These are phyloP conservation scores for Incumbomyces delicatus DNA, from an alignment of 2,329 filamentous ascomycete genomes.

Conservation along the genomic window DNA sequence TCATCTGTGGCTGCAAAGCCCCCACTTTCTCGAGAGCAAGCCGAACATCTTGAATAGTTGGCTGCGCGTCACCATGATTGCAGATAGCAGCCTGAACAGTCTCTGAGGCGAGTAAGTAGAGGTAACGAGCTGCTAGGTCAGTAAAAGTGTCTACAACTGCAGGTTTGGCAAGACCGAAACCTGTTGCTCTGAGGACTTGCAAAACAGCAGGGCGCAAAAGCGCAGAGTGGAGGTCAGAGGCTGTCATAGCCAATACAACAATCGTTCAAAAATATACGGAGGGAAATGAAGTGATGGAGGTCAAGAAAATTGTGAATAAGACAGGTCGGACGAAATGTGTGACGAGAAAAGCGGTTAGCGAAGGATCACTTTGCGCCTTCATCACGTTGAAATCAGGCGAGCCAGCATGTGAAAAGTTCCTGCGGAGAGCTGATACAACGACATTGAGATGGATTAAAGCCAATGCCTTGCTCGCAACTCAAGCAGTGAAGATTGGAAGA, in stretches of 20 bases:
- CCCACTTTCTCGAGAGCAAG: slow-evolving; percentile 77
- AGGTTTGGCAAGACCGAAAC: slow-evolving; percentile 73
- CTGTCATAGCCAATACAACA: slow-evolving; percentile 30
- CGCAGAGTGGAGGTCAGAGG: slow-evolving; percentile 55
- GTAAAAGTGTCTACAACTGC: slow-evolving; percentile 80
- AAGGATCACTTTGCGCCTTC: slow-evolving; percentile 2
- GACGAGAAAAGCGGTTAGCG: background rate
- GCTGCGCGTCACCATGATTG: slow-evolving; percentile 55
- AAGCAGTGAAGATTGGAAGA: background rate
- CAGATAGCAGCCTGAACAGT: slow-evolving; percentile 62
- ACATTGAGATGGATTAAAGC: slow-evolving; percentile 2
- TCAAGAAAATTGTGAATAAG: background rate
- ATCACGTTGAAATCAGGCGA: slow-evolving; percentile 1
- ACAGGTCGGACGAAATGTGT: background rate
- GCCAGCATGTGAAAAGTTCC: background rate
- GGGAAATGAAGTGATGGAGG: background rate
- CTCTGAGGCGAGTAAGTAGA: slow-evolving; percentile 62
- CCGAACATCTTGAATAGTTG: slow-evolving; percentile 67
- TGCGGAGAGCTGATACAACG: background rate
- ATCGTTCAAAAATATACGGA: no score
- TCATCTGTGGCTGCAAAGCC: slow-evolving; percentile 58
- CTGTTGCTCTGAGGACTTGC: slow-evolving; percentile 82
- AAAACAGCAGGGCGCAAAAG: slow-evolving; percentile 79
- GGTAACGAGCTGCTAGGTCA: slow-evolving; percentile 73
- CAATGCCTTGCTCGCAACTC: background rate